Conservation (phyloP, 2,329 filamentous ascomycete genomes). For the Gremmenia infestans region DNA sequence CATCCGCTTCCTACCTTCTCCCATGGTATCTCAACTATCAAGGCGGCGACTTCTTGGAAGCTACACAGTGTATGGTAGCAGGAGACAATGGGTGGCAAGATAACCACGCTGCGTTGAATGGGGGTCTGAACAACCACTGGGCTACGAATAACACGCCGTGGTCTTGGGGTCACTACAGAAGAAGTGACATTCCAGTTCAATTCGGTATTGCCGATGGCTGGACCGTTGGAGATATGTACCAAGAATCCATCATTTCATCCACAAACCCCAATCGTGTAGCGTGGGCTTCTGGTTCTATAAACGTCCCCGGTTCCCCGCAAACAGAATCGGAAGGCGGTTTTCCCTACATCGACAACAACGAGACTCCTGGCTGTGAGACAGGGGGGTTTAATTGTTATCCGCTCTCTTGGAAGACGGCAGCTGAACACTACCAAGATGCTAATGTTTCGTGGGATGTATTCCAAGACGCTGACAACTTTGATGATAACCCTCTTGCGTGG, state of each 20-base stretch:
- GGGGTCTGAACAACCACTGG: slow-evolving; percentile 49
- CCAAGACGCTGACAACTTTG: slow-evolving; percentile 43
- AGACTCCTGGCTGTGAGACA: slow-evolving; percentile 40
- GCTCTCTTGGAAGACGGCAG: slow-evolving; percentile 42
- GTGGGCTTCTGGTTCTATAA: slow-evolving; percentile 41
- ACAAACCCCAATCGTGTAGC: slow-evolving; percentile 42
- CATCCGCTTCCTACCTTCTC: slow-evolving; percentile 39
- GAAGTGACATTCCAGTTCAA: slow-evolving; percentile 49
- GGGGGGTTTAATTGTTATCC: slow-evolving; percentile 41
- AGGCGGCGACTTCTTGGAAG: slow-evolving; percentile 43
- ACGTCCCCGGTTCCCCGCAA: slow-evolving; percentile 40
- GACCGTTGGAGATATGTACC: slow-evolving; percentile 43
- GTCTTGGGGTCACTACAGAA: slow-evolving; percentile 47
- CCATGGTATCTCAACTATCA: slow-evolving; percentile 53
- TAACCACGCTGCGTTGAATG: slow-evolving; percentile 48
- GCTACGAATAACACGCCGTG: slow-evolving; percentile 48
- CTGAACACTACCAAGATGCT: slow-evolving; percentile 39
- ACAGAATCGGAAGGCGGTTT: slow-evolving; percentile 36
- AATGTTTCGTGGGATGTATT: slow-evolving; percentile 43
- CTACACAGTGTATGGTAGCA: slow-evolving; percentile 50
- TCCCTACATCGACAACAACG: slow-evolving; percentile 41
- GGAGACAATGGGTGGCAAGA: slow-evolving; percentile 47
- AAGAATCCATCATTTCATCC: slow-evolving; percentile 41
- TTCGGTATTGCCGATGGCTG: slow-evolving; percentile 50
- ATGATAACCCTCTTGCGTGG: slow-evolving; percentile 42